Base-by-base conservation (phyloP, 164 flowering plant species). In the Annona squamosa region DNA sequence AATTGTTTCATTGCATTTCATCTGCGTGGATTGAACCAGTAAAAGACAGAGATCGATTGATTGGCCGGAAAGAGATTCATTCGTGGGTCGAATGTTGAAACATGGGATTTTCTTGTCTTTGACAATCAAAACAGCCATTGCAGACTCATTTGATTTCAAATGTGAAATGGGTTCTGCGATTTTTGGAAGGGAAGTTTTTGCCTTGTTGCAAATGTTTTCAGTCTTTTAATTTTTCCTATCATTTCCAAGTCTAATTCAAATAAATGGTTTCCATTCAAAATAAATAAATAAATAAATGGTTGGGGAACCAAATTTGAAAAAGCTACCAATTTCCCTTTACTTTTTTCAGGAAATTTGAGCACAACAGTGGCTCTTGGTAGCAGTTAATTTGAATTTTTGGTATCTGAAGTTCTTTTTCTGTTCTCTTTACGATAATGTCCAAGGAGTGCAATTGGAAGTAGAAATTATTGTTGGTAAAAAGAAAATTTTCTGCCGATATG, bases 401-500 rank as follows among this genome's bases (percentile, higher is more conserved):
- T 6, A 65, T 65, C 26, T 65, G 68, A 65, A 37, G 5, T 37
- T 41, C 26, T 19, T 9, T 65, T 37, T 46, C 26, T n/a, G 44
- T 65, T 65, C 0, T 19, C 16, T n/a, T 63, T n/a, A 19, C 26
- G n/a, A 63, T 4, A 17, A n/a, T 63, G 65, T 7, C 6, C 59
- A 16, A 52, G 13, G 37, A 63, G 65, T 17, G 37, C 37, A 26
- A 26, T 26, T 63, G 65, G 5, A 6, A 63, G 5, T 7, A 19
- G 5, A 12, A 7, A 63, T 63, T 63, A n/a, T 63, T 19, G 7
- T 63, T 63, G 65, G 37, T 26, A 26, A 26, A 26, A 26, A 26
- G 37, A 26, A 63, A 63, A n/a, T 63, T 2, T 19, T 42, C 46
- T 13, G 18, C 43, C 5, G 43, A 37, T n/a, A 85, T 87, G 90